Percentiles rank a stretch among this genome's conserved stretches.
Conservation (phyloP, 2,329 filamentous ascomycete genomes). For the Neonectria sp. region DNA sequence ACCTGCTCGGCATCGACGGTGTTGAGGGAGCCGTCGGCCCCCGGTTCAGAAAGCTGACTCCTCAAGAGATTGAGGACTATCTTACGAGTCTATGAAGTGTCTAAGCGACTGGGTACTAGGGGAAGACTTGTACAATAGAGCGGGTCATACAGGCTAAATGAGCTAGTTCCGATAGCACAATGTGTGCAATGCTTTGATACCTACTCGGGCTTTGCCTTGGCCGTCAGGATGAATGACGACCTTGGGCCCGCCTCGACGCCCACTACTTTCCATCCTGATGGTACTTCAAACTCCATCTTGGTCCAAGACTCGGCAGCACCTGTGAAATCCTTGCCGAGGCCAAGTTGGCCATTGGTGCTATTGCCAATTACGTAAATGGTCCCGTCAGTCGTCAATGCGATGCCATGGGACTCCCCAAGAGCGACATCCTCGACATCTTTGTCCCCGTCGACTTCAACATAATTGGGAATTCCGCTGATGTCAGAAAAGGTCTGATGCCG, state of each 20-base stretch:
- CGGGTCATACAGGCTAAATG: conserved; percentile 58
- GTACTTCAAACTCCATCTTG: conserved; percentile 50
- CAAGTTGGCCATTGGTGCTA: conserved; percentile 73
- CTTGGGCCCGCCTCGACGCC: conserved; percentile 65
- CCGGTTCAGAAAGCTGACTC: conserved; percentile 93
- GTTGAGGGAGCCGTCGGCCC: conserved; percentile 88
- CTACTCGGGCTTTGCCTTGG: conserved; percentile 34
- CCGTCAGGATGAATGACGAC: conserved; percentile 65
- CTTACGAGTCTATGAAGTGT: conserved; percentile 89
- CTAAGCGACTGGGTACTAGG: conserved; percentile 42
- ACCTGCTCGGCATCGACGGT: conserved; percentile 91
- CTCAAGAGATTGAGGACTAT: conserved; percentile 99
- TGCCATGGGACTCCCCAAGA: conserved; percentile 72
- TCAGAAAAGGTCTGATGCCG: conserved; percentile 52
- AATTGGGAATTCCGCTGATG: conserved; percentile 56
- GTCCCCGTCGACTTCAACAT: conserved; percentile 61
- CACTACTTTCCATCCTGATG: conserved; percentile 48
- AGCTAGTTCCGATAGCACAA: conserved; percentile 45
- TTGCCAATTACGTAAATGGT: conserved; percentile 69
- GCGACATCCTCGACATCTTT: conserved; percentile 71
- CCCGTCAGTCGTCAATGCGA: conserved; percentile 66
- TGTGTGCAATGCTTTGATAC: conserved; percentile 29
- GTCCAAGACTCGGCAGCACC: conserved; percentile 53
- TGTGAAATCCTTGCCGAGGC: conserved; percentile 51
- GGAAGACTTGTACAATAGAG: conserved; percentile 64